Evolutionary conservation across 768 basidiomycete genomes (phyloP), one percentile per base, ranked within the genome.

Genomic region (Xanthoconium stramineum): DNA sequence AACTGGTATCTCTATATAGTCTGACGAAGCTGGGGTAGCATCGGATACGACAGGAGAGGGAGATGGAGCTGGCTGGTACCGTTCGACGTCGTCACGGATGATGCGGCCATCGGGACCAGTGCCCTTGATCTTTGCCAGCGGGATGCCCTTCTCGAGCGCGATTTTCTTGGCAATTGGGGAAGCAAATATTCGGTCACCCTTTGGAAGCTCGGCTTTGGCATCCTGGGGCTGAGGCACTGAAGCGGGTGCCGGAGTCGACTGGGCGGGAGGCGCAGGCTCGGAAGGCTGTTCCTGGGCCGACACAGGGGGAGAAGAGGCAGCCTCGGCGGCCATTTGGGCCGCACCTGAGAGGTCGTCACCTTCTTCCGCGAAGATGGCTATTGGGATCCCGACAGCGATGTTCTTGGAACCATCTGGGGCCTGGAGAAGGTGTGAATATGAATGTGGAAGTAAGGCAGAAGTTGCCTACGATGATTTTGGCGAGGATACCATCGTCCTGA

Each of bases 91-190:
- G 64, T 88, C 89, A 60, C 94, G 91, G 68, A 95, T 78, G 74
- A 99, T 97, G 51, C 97, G 87, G 44, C 97, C 97, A 45, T 88
- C 81, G 19, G 97, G 97, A 50, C 97, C 97, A 47, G 92, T 83
- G 33, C 97, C 97, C 74, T 94, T 97, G 65, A 99, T 74, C 71
- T 96, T 81, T 28, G 84, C 77, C 40, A 99, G 78, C 45, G 97
- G 94, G 65, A 99, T 85, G 28, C 97, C 97, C 59, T 84, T 84
- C 70, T 98, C 97, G 19, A 96, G 77, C 38, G 97, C 97, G 67
- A 99, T 88, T 75, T 95, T 96, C 80, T 97, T 97, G 43, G 97
- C 97, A 62, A 97, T 82, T 32, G 97, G 96, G 30, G 90, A 88
- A 14, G 95, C 97, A 69, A 96, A 96, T 77, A 98, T 91, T 61